These are phyloP conservation scores for Ceriops decandra DNA, from an alignment of 345 rosid genomes.

Conservation along the genomic window DNA sequence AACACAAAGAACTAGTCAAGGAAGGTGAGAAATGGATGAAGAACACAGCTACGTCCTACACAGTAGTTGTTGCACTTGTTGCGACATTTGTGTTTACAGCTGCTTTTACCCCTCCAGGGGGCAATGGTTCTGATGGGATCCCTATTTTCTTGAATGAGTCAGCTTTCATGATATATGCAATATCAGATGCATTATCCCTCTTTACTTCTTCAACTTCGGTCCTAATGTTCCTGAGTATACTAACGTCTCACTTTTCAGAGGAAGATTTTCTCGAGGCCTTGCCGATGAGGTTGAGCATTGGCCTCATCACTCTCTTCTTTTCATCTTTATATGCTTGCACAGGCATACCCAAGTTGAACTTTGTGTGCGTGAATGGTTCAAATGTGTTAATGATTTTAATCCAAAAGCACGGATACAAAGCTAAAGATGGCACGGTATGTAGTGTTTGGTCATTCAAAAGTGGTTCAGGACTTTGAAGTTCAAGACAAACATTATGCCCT, in stretches of 20 bases:
- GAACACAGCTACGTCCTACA: slow-evolving; percentile 8
- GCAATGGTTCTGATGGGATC: slow-evolving; percentile 2
- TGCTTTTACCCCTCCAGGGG: slow-evolving; percentile 14
- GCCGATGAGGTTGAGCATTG: slow-evolving; percentile 18
- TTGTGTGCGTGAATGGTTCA: too few species aligned
- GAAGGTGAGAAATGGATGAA: slow-evolving; percentile 15
- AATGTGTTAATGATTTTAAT: too few species aligned
- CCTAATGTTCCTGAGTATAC: slow-evolving; percentile 3
- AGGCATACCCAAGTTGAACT: too few species aligned
- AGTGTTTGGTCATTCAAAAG: too few species aligned
- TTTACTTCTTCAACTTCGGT: slow-evolving; percentile 13
- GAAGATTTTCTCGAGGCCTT: slow-evolving; percentile 9
- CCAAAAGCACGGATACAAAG: too few species aligned
- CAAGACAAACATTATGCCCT: too few species aligned
- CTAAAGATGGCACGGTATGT: too few species aligned
- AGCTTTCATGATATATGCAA: slow-evolving; percentile 4
- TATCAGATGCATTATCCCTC: slow-evolving; percentile 10
- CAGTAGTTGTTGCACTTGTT: slow-evolving; percentile 15
- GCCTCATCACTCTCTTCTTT: neutral
- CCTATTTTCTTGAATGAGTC: neutral
- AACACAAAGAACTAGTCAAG: neutral
- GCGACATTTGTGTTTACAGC: slow-evolving; percentile 13
- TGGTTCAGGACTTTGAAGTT: too few species aligned
- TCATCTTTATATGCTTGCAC: too few species aligned
- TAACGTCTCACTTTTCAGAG: neutral